Evolutionary conservation across 2,329 filamentous ascomycete genomes (phyloP).

Genomic region (Clonostachys solani): DNA sequence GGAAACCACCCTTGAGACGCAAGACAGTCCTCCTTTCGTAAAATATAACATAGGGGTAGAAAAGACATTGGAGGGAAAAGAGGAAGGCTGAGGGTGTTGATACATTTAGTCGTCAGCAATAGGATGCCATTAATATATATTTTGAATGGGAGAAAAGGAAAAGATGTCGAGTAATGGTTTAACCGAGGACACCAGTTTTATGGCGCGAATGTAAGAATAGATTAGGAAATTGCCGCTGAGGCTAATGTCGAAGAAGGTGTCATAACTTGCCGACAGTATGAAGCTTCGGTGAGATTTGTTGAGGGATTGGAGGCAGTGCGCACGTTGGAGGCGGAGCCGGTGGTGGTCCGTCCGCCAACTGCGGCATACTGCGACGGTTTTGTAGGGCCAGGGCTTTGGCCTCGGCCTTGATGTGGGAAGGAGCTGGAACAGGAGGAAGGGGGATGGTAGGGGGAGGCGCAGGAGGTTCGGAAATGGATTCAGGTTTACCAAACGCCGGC

Average conservation of each 20-base stretch:
- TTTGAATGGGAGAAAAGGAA: neutral
- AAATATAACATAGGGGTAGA: too few relatives aligned
- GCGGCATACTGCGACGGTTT: constrained; percentile 45
- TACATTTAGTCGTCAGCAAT: neutral
- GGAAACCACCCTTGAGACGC: too few relatives aligned
- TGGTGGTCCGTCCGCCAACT: constrained; percentile 44
- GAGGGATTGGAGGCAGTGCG: constrained; percentile 49
- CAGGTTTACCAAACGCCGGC: constrained; percentile 7
- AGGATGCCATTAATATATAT: neutral
- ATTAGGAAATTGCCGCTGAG: neutral
- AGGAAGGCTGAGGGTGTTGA: neutral
- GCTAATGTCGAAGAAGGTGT: neutral
- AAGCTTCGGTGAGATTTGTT: constrained; percentile 9
- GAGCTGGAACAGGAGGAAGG: constrained; percentile 21
- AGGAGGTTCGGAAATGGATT: constrained; percentile 7
- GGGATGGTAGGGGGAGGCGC: constrained; percentile 21
- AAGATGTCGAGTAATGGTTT: too few relatives aligned
- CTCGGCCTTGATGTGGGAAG: constrained; percentile 12
- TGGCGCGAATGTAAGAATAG: neutral
- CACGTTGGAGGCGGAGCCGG: constrained; percentile 50
- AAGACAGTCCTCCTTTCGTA: too few relatives aligned
- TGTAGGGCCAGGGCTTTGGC: constrained; percentile 13
- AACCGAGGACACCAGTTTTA: too few relatives aligned
- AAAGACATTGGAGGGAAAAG: neutral
- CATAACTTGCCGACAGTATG: neutral